These are phyloP conservation scores for Phaeosphaeriaceae sp. DNA, from an alignment of 2,329 filamentous ascomycete genomes.

Conservation along the genomic window DNA sequence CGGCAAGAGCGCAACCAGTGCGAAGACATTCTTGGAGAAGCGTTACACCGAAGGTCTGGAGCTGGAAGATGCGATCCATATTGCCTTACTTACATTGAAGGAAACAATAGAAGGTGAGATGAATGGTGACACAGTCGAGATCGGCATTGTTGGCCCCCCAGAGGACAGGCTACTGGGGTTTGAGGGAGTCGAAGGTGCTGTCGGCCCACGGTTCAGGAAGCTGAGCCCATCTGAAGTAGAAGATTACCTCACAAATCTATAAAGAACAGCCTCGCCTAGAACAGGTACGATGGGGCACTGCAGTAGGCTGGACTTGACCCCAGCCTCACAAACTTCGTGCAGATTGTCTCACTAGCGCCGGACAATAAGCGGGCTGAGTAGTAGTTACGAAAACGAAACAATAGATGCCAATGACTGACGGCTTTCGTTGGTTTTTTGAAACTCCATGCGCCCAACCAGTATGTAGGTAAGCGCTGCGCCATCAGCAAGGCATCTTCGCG, in stretches of 20 bases:
- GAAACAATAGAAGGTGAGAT: slow-evolving; percentile 99
- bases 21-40: slow-evolving; percentile 99
- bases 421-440: neutral
- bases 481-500: neutral
- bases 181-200: slow-evolving; percentile 84
- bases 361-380: slow-evolving; percentile 27
- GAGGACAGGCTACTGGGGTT: slow-evolving; percentile 91
- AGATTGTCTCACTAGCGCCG: neutral
- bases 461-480: slow-evolving; percentile 1
- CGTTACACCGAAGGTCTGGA: slow-evolving; percentile 96
- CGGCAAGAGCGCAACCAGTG: slow-evolving; percentile 96
- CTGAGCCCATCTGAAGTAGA: slow-evolving; percentile 97
- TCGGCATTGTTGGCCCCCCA: slow-evolving; percentile 94
- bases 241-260: slow-evolving; percentile 99
- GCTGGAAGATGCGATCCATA: slow-evolving; percentile 97
- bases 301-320: slow-evolving; percentile 5
- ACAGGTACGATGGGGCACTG: slow-evolving; percentile 6
- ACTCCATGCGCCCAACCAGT: neutral
- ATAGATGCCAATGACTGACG: neutral
- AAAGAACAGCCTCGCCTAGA: slow-evolving; percentile 43
- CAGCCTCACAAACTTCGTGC: neutral
- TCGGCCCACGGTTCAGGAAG: slow-evolving; percentile 89
- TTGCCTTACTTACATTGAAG: slow-evolving; percentile 94
- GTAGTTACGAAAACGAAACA: slow-evolving; percentile 34
- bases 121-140: slow-evolving; percentile 98